Base-by-base conservation (phyloP, 2,329 filamentous ascomycete genomes). In the Aspergillus hortae region DNA sequence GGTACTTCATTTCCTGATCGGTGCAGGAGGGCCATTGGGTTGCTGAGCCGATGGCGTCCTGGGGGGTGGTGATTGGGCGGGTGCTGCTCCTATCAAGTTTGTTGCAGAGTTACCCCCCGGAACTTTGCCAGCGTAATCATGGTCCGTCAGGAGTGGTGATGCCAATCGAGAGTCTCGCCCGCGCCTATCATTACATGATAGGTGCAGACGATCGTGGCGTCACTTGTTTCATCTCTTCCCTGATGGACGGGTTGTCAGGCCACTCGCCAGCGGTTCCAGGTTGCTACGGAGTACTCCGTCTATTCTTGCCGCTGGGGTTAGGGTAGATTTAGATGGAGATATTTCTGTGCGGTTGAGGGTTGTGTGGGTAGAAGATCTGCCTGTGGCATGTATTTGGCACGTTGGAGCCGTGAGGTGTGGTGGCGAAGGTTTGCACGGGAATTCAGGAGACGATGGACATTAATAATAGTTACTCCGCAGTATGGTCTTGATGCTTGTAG, bases 31-130 rank as follows among this genome's bases (percentile, higher is more conserved):
- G 40, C 17, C 40, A 42, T 42, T 42, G 40, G 40, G 40, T 42
- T 23, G 40, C 40, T 42, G 11, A 42, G 40, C 40, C 40, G 40
- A 17, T 23, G 35, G 23, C 40, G 44, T 48, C 50, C 44, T 32
- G 54, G 21, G 17, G 32, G 48, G 33, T 48, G 49, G 45, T 49
- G 52, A 48, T 42, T 48, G 47, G 47, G 25, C 17, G 32, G 47
- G 50, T 56, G 50, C 47, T 45, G 44, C 49, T 42, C 40, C 40
- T 42, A 42, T 42, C 40, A 42, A 23, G 40, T 17, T 42, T 23
- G 19, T 3, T 9, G 15, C 19, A 23, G 11, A 12, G 15, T n/a
- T 42, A 15, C 2, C 17, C 19, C 44, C 32, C 7, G 7, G 44
- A 14, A n/a, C 7, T 14, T 32, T 6, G 10, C 17, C 4, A 41